A percentile compares a stretch with the other conserved stretches of the same genome.
These are phyloP conservation scores for Cenchrus purpureus DNA, from an alignment of 176 grass and related monocot genomes.

Conservation along the genomic window DNA sequence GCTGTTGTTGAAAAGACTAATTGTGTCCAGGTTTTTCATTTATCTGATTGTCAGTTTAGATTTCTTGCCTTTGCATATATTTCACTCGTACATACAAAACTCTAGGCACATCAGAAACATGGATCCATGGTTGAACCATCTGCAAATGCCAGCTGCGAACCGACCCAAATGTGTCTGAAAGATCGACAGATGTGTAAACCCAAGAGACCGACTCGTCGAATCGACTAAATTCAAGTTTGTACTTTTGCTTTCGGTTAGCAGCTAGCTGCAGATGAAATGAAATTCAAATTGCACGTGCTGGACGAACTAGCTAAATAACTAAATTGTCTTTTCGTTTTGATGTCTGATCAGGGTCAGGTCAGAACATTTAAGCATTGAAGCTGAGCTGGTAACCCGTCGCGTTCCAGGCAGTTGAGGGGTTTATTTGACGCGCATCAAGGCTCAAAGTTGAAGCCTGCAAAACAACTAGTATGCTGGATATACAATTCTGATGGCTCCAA, in stretches of 20 bases:
- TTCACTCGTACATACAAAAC: background rate
- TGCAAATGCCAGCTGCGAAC: background rate
- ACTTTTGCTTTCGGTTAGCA: background rate
- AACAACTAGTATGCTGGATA: background rate
- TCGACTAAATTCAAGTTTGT: background rate
- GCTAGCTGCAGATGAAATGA: background rate
- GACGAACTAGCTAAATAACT: background rate
- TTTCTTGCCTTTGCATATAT: background rate
- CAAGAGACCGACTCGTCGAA: background rate
- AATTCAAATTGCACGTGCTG: background rate
- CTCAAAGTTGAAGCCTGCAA: background rate
- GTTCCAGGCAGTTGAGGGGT: conserved; percentile 25
- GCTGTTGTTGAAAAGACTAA: background rate
- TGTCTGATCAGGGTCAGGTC: background rate
- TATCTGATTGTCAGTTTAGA: background rate
- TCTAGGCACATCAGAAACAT: background rate
- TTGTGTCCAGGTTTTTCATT: background rate
- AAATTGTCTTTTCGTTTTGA: background rate
- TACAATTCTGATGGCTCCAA: background rate
- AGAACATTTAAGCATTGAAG: background rate
- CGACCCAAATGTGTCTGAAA: background rate
- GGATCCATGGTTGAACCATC: background rate
- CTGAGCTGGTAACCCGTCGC: background rate
- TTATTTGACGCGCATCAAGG: background rate
- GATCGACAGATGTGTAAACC: background rate